A percentile compares a stretch with the other conserved stretches of the same genome.
phyloP scores from a whole-genome alignment of 2,329 filamentous ascomycete genomes.

The Epichloe bromicola region DNA sequence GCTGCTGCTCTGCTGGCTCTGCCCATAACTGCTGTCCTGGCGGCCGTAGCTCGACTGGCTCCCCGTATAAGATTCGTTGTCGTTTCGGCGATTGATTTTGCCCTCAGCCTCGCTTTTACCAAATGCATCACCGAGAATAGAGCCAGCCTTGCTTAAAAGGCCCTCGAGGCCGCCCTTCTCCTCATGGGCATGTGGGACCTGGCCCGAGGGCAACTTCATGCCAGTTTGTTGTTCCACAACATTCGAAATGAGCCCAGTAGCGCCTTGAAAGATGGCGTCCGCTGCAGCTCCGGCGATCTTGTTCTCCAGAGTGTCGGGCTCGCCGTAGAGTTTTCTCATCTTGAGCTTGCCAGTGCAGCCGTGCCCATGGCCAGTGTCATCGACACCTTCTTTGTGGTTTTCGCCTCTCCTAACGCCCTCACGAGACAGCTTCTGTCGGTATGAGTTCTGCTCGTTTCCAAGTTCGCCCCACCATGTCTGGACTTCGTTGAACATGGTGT shows the following conservation, averaged over 20 bases:
- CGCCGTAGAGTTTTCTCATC: constrained; percentile 55
- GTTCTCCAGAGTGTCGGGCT: constrained; percentile 37
- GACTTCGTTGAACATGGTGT: constrained; percentile 67
- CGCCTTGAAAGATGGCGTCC: constrained; percentile 42
- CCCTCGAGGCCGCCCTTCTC: constrained; percentile 55
- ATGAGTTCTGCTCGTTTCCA: constrained; percentile 46
- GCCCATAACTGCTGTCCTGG: constrained; percentile 42
- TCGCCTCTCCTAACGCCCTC: constrained; percentile 62
- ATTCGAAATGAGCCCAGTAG: constrained; percentile 38
- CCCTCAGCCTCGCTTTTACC: constrained; percentile 40
- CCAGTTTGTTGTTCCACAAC: constrained; percentile 35
- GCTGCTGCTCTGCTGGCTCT: constrained; percentile 44
- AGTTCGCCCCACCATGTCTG: constrained; percentile 71
- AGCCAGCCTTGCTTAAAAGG: constrained; percentile 56
- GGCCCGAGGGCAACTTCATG: constrained; percentile 22
- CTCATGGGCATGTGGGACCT: constrained; percentile 25
- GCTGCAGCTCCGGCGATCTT: constrained; percentile 44
- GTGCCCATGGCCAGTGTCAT: constrained; percentile 76
- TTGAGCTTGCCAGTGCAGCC: constrained; percentile 68
- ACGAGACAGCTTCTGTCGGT: constrained; percentile 64
- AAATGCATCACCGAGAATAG: constrained; percentile 51
- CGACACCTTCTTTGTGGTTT: constrained; percentile 77
- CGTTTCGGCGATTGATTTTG: constrained; percentile 38
- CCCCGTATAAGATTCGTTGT: constrained; percentile 47
- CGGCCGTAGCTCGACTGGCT: constrained; percentile 49